Evolutionary conservation across 2,329 filamentous ascomycete species (phyloP), one percentile per base, ranked within the genome.

Genomic region (Ambrosiella xylebori): DNA sequence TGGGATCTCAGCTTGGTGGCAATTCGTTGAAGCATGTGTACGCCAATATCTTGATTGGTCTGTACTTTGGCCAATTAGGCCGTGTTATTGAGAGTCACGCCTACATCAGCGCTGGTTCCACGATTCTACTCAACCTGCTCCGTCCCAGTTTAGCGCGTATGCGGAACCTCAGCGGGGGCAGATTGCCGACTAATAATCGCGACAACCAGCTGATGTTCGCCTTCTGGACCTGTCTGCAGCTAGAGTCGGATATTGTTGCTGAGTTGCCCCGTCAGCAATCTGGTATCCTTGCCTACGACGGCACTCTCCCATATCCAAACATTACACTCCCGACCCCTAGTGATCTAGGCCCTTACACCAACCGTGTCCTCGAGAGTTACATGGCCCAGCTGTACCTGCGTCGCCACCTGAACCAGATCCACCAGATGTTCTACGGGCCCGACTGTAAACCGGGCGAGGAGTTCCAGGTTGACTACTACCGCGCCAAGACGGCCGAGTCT

Each of bases 191-290:
- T 7, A 39, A 17, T 41, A 44, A 15, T 15, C 70, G 72, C 51
- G 78, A 83, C 64, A 87, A 89, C 65, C 75, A 84, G 59, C 74
- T 85, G 40, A 74, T 85, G 12, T 77, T 94, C 64, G 85, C 88
- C 0, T 96, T 90, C 65, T 97, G 91, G 91, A 93, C 90, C 7
- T 95, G 88, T 67, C 73, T 96, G 62, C 91, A 97, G 66, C 76
- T 97, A 9, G 91, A 97, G 70, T 95, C 89, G 69, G 91, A 97
- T 68, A 88, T 97, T 51, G 77, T 96, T 52, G 93, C 93, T 2
- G 93, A 98, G 69, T 75, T 97, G 60, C 78, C 74, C 13, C 71
- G 80, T 2, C 78, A 79, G 1, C 79, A 80, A 2, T 82, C 80
- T 0, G 77, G 77, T 1, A 76, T 84, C 57, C 68, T 83, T n/a